Conservation (phyloP, 371 early-diverging fungal genomes). For the Umbelopsis sp. region DNA sequence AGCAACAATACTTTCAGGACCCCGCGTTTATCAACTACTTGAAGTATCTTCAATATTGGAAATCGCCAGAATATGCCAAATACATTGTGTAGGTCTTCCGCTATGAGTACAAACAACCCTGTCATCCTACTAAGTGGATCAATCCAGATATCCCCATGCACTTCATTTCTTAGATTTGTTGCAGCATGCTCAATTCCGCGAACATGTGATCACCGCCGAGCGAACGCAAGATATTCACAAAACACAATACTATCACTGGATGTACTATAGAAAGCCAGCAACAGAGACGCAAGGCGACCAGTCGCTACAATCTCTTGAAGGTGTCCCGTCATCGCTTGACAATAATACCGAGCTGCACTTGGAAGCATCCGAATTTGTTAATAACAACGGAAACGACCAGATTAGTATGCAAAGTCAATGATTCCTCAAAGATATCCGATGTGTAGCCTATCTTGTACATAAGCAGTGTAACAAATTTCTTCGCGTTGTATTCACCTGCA, state of each 20-base stretch:
- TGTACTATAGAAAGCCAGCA: slow-evolving; percentile 59
- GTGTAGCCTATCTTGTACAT: too few relatives aligned
- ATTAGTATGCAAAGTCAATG: slow-evolving; percentile 7
- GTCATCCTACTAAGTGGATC: slow-evolving; percentile 5
- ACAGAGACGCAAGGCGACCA: slow-evolving; percentile 20
- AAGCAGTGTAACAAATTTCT: too few relatives aligned
- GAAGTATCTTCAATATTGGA: slow-evolving; percentile 91
- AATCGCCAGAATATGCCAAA: slow-evolving; percentile 85
- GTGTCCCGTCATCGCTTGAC: neutral
- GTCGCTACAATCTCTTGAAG: neutral
- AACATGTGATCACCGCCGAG: slow-evolving; percentile 72
- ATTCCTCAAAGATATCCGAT: neutral
- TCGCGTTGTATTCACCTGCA: too few relatives aligned
- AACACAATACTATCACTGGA: slow-evolving; percentile 90
- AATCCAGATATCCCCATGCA: slow-evolving; percentile 81
- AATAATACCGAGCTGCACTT: neutral
- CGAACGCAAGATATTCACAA: slow-evolving; percentile 78
- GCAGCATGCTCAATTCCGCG: slow-evolving; percentile 81
- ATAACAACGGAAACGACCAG: neutral
- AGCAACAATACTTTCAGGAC: slow-evolving; percentile 83
- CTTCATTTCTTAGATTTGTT: slow-evolving; percentile 84
- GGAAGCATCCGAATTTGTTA: neutral
- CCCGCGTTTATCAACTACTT: slow-evolving; percentile 85
- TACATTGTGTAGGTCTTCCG: slow-evolving; percentile 72
- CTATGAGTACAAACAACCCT: neutral